Evolutionary conservation across 345 rosid species (phyloP).

Genomic region (Arabis hirsuta): DNA sequence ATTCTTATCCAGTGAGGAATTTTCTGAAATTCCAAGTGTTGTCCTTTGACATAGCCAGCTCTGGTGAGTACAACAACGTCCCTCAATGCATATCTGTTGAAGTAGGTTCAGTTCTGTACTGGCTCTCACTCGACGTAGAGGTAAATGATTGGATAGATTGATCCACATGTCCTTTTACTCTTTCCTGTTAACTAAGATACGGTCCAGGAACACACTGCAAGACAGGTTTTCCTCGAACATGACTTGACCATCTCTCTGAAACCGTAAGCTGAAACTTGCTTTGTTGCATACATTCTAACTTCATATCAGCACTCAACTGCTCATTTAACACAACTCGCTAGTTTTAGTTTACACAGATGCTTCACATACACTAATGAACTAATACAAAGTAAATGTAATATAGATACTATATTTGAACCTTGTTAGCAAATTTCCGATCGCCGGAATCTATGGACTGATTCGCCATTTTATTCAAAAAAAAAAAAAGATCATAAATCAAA

Average conservation of each 20-base stretch:
- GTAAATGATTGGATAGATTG: slow-evolving; percentile 39
- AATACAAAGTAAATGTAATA: background rate
- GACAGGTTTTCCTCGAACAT: slow-evolving; percentile 18
- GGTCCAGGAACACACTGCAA: slow-evolving; percentile 36
- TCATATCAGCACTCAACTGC: slow-evolving; percentile 36
- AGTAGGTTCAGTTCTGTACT: slow-evolving; percentile 34
- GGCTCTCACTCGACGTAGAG: slow-evolving; percentile 41
- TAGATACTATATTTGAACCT: slow-evolving; percentile 19
- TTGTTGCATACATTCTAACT: slow-evolving; percentile 36
- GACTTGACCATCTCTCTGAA: slow-evolving; percentile 38
- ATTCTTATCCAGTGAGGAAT: slow-evolving; percentile 35
- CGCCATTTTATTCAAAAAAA: slow-evolving; percentile 18
- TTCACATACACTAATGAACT: background rate
- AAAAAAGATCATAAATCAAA: too few relatives aligned
- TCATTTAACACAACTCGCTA: slow-evolving; percentile 10
- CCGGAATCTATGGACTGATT: background rate
- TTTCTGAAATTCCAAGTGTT: slow-evolving; percentile 42
- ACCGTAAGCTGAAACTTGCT: slow-evolving; percentile 29
- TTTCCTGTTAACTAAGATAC: slow-evolving; percentile 31
- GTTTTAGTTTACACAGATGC: background rate
- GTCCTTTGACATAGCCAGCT: slow-evolving; percentile 38
- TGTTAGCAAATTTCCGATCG: background rate
- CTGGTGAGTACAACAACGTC: slow-evolving; percentile 36
- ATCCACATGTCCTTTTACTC: slow-evolving; percentile 33
- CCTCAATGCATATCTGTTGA: slow-evolving; percentile 35